Base-by-base conservation (phyloP, 768 basidiomycete genomes). In the Galerina marginata region DNA sequence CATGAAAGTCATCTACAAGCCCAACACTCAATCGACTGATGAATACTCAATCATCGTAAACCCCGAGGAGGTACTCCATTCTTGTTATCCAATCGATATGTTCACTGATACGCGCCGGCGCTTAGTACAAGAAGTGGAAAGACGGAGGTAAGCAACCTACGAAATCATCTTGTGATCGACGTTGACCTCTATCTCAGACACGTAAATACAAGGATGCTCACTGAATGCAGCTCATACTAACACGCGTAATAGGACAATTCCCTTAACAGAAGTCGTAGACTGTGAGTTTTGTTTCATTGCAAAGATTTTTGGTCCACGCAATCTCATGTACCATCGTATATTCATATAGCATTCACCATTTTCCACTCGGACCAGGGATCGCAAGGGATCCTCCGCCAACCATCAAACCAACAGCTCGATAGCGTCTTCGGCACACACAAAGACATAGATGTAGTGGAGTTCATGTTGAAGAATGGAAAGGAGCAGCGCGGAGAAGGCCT, bases 331-430 rank as follows among this genome's bases (percentile, higher is more conserved):
- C 26, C 40, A 14, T 56, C 46, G 4, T 56, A 15, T 15, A 20
- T 20, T n/a, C 12, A 14, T 5, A 9, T 63, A 92, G 92, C 91
- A 3, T 95, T 90, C 78, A 67, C 81, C 38, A 78, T 95, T 58
- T 90, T 89, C 73, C 77, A 83, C 70, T 89, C 92, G 16, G 73
- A 74, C 23, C 91, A 93, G 72, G 93, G 93, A 11, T 73, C 82
- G 4, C 92, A 95, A 74, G 94, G 93, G n/a, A 72, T 86, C 54
- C 82, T 93, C 39, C 84, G 87, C 26, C 79, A 81, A 54, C 81
- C 91, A 10, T 94, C 92, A n/a, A 86, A 90, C 50, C 94, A 95
- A 71, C 88, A 93, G 67, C 86, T 96, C 57, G 91, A 93, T 44
- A 89, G 75, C 56, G 77, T 77, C 38, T 95, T 96, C 65, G 86